phyloP scores from a whole-genome alignment of 106 monocot genomes.

The Narthecium ossifragum region DNA sequence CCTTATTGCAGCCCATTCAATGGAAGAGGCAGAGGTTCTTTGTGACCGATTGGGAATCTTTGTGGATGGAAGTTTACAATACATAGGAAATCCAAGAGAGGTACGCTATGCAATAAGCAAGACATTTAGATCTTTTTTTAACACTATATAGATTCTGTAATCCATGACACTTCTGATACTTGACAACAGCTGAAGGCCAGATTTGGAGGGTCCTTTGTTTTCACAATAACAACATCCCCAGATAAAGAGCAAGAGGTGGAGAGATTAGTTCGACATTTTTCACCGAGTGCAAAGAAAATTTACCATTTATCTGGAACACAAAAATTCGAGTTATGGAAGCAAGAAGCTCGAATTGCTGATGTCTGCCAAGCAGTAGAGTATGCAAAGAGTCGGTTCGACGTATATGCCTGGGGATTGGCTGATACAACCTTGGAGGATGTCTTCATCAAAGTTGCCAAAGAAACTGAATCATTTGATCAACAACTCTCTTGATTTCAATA shows the following conservation, averaged over 20 bases:
- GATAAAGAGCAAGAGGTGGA: conserved; percentile 43
- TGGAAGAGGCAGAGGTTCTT: conserved; percentile 88
- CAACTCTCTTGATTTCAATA: no score
- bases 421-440: conserved; percentile 82
- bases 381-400: conserved; percentile 39
- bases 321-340: conserved; percentile 70
- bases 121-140: no score
- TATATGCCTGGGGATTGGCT: conserved; percentile 68
- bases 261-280: conserved; percentile 21
- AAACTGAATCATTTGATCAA: no score
- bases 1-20: conserved; percentile 97
- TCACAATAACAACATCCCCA: conserved; percentile 48
- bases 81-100: conserved; percentile 80
- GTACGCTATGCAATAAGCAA: no score
- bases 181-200: conserved; percentile 53
- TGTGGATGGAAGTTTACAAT: conserved; percentile 69
- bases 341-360: conserved; percentile 55
- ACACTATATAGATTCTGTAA: no score
- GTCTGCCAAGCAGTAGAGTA: conserved; percentile 55
- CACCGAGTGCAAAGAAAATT: conserved; percentile 48
- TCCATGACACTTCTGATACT: no score
- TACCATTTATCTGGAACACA: conserved; percentile 81
- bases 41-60: conserved; percentile 75
- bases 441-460: conserved; percentile 71
- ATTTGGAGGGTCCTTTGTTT: conserved; percentile 46